Conservation (phyloP, 345 rosid genomes). For the Eucalyptus erythrocorys region DNA sequence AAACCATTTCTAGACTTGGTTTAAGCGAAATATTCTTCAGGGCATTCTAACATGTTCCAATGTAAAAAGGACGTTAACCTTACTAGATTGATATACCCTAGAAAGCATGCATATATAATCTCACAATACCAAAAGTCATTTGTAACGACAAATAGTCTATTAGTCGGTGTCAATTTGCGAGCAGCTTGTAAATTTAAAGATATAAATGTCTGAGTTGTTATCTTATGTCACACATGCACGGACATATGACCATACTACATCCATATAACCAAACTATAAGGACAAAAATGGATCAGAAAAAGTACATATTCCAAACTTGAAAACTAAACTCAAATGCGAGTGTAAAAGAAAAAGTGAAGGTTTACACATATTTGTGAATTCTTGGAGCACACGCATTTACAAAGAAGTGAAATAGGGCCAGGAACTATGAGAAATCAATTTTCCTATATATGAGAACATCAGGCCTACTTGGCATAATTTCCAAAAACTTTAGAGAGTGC, state of each 20-base stretch:
- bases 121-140: not conserved
- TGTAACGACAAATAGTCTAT: not conserved
- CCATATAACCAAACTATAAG: fast-evolving
- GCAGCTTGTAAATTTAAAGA: not conserved
- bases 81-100: fast-evolving
- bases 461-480: not conserved
- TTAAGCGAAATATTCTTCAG: not conserved
- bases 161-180: fast-evolving
- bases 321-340: not conserved
- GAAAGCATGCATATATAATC: not conserved
- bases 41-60: not conserved
- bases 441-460: not conserved
- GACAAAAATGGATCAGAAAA: not conserved
- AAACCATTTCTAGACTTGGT: no score
- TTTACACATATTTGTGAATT: not conserved
- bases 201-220: not conserved
- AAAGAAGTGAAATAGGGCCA: not conserved
- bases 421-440: not conserved
- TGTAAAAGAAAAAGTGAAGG: not conserved
- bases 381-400: not conserved
- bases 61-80: not conserved
- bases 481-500: not conserved
- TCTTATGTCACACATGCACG: not conserved
- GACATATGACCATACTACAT: not conserved
- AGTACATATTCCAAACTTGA: not conserved